Conservation (phyloP, 2,329 filamentous ascomycete genomes). For the Fusarium sp. region DNA sequence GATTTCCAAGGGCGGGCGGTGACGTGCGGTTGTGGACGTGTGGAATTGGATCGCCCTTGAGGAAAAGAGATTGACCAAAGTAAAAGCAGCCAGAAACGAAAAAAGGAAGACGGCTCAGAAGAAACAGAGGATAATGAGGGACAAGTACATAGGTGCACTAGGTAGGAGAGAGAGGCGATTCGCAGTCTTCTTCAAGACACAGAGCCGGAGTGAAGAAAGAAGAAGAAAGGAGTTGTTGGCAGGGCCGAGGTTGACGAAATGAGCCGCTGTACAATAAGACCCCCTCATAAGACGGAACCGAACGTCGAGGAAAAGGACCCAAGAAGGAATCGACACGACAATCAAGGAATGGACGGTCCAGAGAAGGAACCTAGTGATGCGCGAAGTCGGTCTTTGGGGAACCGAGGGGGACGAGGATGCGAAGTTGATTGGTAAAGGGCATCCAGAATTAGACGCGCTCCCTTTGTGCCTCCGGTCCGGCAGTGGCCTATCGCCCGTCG, state of each 20-base stretch:
- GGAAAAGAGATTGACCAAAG: slow-evolving; percentile 13
- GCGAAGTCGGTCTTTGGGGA: slow-evolving; percentile 24
- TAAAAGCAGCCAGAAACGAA: slow-evolving; percentile 1
- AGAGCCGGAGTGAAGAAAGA: slow-evolving; percentile 6
- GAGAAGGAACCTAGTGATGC: slow-evolving; percentile 29
- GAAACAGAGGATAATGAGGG: slow-evolving; percentile 25
- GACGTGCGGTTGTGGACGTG: slow-evolving; percentile 36
- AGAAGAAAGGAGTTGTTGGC: slow-evolving; percentile 5
- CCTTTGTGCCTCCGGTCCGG: slow-evolving; percentile 22
- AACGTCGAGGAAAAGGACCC: background rate
- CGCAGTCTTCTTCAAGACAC: slow-evolving; percentile 9
- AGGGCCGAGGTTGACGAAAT: slow-evolving; percentile 3
- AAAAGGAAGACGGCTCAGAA: background rate
- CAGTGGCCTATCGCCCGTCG: slow-evolving; percentile 37
- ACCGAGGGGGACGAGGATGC: slow-evolving; percentile 31
- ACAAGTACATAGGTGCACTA: slow-evolving; percentile 31
- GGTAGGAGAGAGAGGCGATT: slow-evolving; percentile 10
- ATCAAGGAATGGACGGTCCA: slow-evolving; percentile 35
- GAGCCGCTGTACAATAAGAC: slow-evolving; percentile 12
- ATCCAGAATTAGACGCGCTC: slow-evolving; percentile 33
- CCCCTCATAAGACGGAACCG: slow-evolving; percentile 1
- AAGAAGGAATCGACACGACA: slow-evolving; percentile 9
- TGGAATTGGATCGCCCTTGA: slow-evolving; percentile 35
- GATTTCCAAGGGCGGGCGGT: slow-evolving; percentile 39
- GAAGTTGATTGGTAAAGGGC: slow-evolving; percentile 38